Base-by-base conservation (phyloP, 1,284 basidiomycete species). In the Phlebopus sp. region DNA sequence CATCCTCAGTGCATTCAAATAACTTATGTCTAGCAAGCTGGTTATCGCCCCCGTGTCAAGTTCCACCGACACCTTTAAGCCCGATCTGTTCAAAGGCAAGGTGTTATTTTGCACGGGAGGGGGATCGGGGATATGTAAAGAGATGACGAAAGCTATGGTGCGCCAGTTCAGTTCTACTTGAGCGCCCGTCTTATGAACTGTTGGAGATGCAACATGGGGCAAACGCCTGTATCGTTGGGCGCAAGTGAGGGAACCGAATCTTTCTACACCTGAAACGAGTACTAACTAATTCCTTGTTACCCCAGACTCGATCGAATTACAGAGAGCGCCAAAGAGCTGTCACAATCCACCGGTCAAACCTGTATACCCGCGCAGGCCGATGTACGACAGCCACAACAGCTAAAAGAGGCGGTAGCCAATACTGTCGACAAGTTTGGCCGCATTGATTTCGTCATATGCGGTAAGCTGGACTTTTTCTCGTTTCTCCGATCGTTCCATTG, bases 381-480 rank as follows among this genome's bases (percentile, higher is more conserved):
- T 62, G 96, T 98, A 11, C 77, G 95, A 41, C 75, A 90, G 37
- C 82, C 88, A 1, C 77, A 83, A 31, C 76, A 84, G 32, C 67
- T 99, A 40, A 76, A 82, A 55, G 78, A 77, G 7, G 95, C 95
- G 3, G 94, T 92, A 15, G 71, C 81, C 34, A 77, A 82, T 64
- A 82, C 90, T 0, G 77, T 94, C 19, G 80, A 84, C 51, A 75
- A 75, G 55, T 96, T 90, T 64, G 95, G 95, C 1, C 75, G 78
- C 53, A 93, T 99, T 56, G 95, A 99, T 72, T 96, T 91, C 68
- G 95, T 97, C 47, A 91, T 97, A 48, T 93, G 92, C 61, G 93
- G 94, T 84, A 64, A 38, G 75, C 37, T 21, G 10, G 4, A 7
- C 6, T 3, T 18, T 7, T 2, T 18, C 9, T 62, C 23, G 8